phyloP scores from a whole-genome alignment of 371 early-diverging fungal genomes.

The Apophysomyces variabilis region DNA sequence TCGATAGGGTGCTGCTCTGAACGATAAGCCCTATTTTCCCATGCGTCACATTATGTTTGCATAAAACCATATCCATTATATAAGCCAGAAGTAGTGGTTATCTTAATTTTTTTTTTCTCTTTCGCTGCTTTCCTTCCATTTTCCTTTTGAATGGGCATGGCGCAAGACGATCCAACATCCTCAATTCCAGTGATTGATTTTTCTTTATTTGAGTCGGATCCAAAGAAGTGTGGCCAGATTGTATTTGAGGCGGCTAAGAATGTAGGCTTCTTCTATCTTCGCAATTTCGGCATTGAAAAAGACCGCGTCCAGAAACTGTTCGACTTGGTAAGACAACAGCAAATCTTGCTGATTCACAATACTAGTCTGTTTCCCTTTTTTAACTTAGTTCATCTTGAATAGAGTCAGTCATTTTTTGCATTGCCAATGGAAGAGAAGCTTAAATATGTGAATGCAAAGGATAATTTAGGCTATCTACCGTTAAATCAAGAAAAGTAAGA shows the following conservation, averaged over 20 bases:
- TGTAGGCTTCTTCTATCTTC: conserved; percentile 56
- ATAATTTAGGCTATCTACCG: conserved; percentile 35
- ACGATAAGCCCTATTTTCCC: neutral
- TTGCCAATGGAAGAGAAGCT: conserved; percentile 31
- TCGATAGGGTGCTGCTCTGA: neutral
- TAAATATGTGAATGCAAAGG: conserved; percentile 19
- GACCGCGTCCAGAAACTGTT: conserved; percentile 46
- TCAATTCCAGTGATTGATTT: conserved; percentile 60
- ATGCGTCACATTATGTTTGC: neutral
- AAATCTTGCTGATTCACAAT: neutral
- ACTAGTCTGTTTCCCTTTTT: conserved; percentile 3
- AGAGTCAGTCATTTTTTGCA: conserved; percentile 46
- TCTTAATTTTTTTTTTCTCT: neutral
- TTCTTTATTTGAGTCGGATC: conserved; percentile 44
- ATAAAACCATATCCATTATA: neutral
- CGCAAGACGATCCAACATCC: neutral
- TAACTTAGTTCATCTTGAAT: conserved; percentile 6
- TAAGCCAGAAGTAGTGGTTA: too few relatives aligned
- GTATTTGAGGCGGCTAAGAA: conserved; percentile 42
- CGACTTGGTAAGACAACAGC: conserved; percentile 24
- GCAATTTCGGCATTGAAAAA: conserved; percentile 49
- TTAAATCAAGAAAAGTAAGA: conserved; percentile 33
- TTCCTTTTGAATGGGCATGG: neutral
- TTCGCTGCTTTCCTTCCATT: neutral
- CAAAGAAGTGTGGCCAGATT: conserved; percentile 39